These are phyloP conservation scores for Teunomyces stri DNA, from an alignment of 805 yeast species.

Conservation along the genomic window DNA sequence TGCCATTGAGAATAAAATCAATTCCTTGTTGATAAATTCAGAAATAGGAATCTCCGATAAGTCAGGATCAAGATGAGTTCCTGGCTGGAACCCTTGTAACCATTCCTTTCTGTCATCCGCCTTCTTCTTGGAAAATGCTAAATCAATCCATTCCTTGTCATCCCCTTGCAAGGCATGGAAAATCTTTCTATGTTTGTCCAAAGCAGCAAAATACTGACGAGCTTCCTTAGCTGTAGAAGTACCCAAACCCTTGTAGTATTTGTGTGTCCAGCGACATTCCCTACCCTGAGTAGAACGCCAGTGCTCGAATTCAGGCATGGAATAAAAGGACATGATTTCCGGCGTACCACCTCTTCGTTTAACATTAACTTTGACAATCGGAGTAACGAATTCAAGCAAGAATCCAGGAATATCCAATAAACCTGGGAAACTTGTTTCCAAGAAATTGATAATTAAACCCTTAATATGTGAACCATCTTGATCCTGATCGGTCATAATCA, in stretches of 20 bases:
- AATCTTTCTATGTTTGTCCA: slow-evolving; percentile 81
- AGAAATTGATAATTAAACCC: slow-evolving; percentile 88
- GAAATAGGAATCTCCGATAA: slow-evolving; percentile 78
- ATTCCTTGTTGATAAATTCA: slow-evolving; percentile 92
- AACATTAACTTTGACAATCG: slow-evolving; percentile 87
- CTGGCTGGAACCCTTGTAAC: slow-evolving; percentile 88
- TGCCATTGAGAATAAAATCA: slow-evolving; percentile 93
- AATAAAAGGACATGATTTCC: slow-evolving; percentile 71
- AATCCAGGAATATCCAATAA: slow-evolving; percentile 87
- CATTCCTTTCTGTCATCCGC: slow-evolving; percentile 98
- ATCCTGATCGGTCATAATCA: slow-evolving; percentile 99
- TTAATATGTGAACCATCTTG: slow-evolving; percentile 98
- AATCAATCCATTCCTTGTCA: slow-evolving; percentile 76
- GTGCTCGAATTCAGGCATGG: slow-evolving; percentile 91
- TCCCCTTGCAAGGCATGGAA: slow-evolving; percentile 79
- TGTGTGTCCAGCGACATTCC: slow-evolving; percentile 78
- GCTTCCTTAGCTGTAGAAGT: slow-evolving; percentile 83
- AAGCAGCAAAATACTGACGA: slow-evolving; percentile 80
- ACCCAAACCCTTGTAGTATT: slow-evolving; percentile 98
- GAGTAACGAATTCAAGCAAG: slow-evolving; percentile 90
- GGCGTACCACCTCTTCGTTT: slow-evolving; percentile 50
- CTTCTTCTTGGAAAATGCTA: slow-evolving; percentile 91
- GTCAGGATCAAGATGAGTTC: slow-evolving; percentile 84
- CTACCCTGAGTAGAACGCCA: slow-evolving; percentile 89
- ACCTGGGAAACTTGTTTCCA: slow-evolving; percentile 94